These are phyloP conservation scores for Ceratocystis albifundus DNA, from an alignment of 2,329 filamentous ascomycete genomes.

Conservation along the genomic window DNA sequence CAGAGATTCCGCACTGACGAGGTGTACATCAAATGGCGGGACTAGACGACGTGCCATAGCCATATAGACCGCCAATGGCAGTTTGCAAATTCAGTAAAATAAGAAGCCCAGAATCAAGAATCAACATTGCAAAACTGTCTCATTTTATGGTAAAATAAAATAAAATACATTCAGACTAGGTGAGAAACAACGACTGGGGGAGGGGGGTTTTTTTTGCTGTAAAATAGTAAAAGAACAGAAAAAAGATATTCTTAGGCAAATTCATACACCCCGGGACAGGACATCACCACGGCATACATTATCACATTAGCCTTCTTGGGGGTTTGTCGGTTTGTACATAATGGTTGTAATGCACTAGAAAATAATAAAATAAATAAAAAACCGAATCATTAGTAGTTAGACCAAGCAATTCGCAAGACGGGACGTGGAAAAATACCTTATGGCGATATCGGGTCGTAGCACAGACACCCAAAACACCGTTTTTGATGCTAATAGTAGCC, in stretches of 20 bases:
- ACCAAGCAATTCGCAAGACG: neutral
- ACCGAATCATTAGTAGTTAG: neutral
- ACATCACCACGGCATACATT: neutral
- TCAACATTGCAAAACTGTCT: slow-evolving; percentile 2
- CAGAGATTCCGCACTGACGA: slow-evolving; percentile 76
- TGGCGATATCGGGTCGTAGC: slow-evolving; percentile 95
- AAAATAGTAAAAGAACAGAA: neutral
- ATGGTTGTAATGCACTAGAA: slow-evolving; percentile 88
- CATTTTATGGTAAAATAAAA: neutral
- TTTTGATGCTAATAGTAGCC: slow-evolving; percentile 95
- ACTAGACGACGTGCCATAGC: slow-evolving; percentile 31
- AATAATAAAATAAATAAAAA: no score
- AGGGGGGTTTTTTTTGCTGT: no score
- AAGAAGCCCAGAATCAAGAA: neutral
- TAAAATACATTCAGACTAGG: neutral
- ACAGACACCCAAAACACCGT: slow-evolving; percentile 86
- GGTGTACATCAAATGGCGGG: slow-evolving; percentile 68
- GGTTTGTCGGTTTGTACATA: slow-evolving; percentile 76
- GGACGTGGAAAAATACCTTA: slow-evolving; percentile 48
- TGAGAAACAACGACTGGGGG: neutral
- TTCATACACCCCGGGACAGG: neutral
- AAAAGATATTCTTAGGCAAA: neutral
- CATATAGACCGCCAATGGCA: no score
- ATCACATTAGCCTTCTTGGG: slow-evolving; percentile 16
- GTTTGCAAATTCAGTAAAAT: no score